Evolutionary conservation across 169 alveolate genomes (phyloP), one percentile per base, ranked within the genome.

Genomic region (Cryptosporidium sp.): DNA sequence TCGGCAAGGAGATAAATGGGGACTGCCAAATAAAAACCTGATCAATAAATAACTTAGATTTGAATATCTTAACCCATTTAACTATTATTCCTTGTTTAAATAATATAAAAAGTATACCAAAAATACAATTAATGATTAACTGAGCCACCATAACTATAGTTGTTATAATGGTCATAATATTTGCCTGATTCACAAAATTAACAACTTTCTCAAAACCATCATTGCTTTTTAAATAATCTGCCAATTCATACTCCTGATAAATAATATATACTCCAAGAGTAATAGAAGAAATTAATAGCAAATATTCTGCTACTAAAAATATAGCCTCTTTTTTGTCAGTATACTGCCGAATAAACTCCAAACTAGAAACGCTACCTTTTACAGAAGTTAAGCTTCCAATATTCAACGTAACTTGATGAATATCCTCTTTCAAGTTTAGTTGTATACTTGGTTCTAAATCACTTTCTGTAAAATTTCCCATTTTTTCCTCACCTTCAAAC

Each of bases 21-120:
- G 86, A 73, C 7, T 52, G 70, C 86, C 70, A 73, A 33, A 73
- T 73, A 16, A 33, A 52, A 9, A 73, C 26, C 31, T 73, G 86
- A 26, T 73, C 86, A n/a, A 55, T 51, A 23, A 73, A 59, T 6
- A 73, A 18, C 70, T 73, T 73, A 16, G 86, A 37, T 41, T 73
- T 73, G 33, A 37, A 50, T 18, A 73, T 31, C 9, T 52, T 59
- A 8, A 73, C 3, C 86, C 86, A 73, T 33, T 58, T 59, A 23
- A 52, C 68, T 23, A 52, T 73, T 3, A 73, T 51, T 31, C 70
- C 68, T 21, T 7, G 51, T 23, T 73, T 73, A 37, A 52, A 33
- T 31, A 73, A 33, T 26, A 39, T 52, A 35, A 52, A 73, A 12
- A 73, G 35, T 12, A 73, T 31, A n/a, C 68, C 68, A 51, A 73